These are phyloP conservation scores for Fraxinus cuspidata DNA, from an alignment of 257 asterid species.

Conservation along the genomic window DNA sequence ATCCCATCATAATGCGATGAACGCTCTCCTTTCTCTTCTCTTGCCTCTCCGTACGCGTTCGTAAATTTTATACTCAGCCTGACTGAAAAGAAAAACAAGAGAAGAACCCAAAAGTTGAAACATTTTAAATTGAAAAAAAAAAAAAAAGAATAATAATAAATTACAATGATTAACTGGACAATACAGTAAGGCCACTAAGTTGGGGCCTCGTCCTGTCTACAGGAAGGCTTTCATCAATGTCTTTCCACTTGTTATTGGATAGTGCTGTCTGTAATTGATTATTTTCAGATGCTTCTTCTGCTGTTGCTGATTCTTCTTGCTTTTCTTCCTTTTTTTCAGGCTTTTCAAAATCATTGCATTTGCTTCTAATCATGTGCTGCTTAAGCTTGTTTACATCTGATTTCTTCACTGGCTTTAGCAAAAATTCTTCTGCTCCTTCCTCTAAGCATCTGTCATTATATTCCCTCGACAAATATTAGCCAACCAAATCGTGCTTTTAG, in stretches of 20 bases:
- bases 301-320: constrained; percentile 1
- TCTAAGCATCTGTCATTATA: constrained; percentile 67
- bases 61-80: constrained; percentile 10
- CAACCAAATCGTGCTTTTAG: background rate
- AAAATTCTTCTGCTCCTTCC: constrained; percentile 94
- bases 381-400: constrained; percentile 80
- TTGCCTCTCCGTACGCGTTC: constrained; percentile 26
- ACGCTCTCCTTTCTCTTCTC: constrained; percentile 1
- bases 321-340: constrained; percentile 34
- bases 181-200: constrained; percentile 55
- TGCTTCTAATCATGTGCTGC: constrained; percentile 74
- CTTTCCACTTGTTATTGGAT: constrained; percentile 51
- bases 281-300: constrained; percentile 16
- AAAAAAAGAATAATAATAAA: background rate
- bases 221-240: constrained; percentile 60
- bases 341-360: constrained; percentile 36
- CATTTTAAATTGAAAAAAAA: constrained; percentile 1
- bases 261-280: constrained; percentile 18
- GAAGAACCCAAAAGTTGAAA: background rate
- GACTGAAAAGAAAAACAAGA: background rate
- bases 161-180: constrained; percentile 37
- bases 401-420: constrained; percentile 84
- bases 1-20: constrained; percentile 9
- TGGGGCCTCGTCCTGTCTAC: constrained; percentile 63
- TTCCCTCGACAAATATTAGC: background rate